phyloP scores from a whole-genome alignment of 2,329 filamentous ascomycete genomes.

The Teratosphaeriaceae sp. region DNA sequence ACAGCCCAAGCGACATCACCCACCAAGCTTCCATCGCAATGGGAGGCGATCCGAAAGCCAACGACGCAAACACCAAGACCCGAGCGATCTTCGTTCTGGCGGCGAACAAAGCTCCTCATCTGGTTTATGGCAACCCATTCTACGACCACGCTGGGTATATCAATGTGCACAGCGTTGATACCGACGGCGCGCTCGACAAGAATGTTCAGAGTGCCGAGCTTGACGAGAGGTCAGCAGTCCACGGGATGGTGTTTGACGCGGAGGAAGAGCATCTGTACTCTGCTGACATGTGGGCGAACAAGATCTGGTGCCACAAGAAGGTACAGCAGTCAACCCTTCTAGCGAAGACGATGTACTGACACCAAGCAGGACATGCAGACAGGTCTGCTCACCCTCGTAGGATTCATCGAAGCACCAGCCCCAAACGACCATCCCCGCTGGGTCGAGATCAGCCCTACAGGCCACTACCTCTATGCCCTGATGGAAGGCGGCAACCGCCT shows the following conservation, averaged over 20 bases:
- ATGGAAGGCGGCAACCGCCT: conserved; percentile 87
- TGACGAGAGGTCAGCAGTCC: conserved; percentile 63
- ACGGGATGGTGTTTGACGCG: conserved; percentile 76
- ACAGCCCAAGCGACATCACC: conserved; percentile 66
- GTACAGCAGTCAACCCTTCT: conserved; percentile 3
- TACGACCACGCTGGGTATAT: conserved; percentile 79
- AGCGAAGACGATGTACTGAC: conserved; percentile 1
- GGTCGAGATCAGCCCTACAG: conserved; percentile 76
- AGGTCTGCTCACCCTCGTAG: conserved; percentile 62
- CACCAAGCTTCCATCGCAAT: conserved; percentile 71
- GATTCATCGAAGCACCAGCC: conserved; percentile 64
- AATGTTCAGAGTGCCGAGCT: conserved; percentile 71
- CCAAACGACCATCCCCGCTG: conserved; percentile 74
- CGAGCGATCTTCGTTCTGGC: conserved; percentile 85
- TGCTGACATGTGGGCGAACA: conserved; percentile 70
- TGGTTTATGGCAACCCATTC: conserved; percentile 85
- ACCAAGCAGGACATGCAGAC: conserved; percentile 44
- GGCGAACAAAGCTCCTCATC: conserved; percentile 68
- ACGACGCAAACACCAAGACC: conserved; percentile 67
- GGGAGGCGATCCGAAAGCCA: conserved; percentile 64
- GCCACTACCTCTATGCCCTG: conserved; percentile 73
- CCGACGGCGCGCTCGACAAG: conserved; percentile 50
- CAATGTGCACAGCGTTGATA: conserved; percentile 63
- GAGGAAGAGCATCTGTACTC: conserved; percentile 70
- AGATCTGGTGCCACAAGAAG: conserved; percentile 79